A percentile compares a stretch with the other conserved stretches of the same genome.
phyloP scores from a whole-genome alignment of 805 yeast genomes.

The Candida coquimbonensis region DNA sequence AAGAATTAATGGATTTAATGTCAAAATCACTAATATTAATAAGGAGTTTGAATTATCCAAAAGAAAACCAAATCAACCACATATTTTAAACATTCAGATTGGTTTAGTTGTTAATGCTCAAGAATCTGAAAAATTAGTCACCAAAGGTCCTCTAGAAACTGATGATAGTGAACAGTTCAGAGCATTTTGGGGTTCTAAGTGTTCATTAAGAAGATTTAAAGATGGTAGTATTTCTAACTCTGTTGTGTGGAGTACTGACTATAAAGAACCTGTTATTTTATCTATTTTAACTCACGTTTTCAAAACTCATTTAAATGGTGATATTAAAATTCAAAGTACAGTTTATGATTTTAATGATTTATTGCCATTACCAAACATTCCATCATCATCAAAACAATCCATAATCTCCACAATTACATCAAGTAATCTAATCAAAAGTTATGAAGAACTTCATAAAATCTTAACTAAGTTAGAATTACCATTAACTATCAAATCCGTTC shows the following conservation, averaged over 20 bases:
- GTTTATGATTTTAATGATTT: slow-evolving; percentile 40
- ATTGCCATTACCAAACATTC: slow-evolving; percentile 54
- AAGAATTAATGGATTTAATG: slow-evolving; percentile 30
- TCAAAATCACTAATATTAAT: slow-evolving; percentile 21
- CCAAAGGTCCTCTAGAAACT: slow-evolving; percentile 73
- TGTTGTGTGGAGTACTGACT: slow-evolving; percentile 70
- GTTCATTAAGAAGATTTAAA: slow-evolving; percentile 84
- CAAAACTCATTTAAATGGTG: slow-evolving; percentile 52
- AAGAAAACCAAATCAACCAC: slow-evolving; percentile 41
- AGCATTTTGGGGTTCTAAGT: slow-evolving; percentile 82
- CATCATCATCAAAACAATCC: slow-evolving; percentile 51
- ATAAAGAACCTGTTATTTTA: slow-evolving; percentile 54
- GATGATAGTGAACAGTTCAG: slow-evolving; percentile 61
- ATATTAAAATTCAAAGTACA: slow-evolving; percentile 25
- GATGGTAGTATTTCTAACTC: slow-evolving; percentile 89
- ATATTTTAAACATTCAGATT: slow-evolving; percentile 33
- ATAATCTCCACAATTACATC: slow-evolving; percentile 35
- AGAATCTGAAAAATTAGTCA: slow-evolving; percentile 73
- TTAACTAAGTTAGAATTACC: slow-evolving; percentile 53
- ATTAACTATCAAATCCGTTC: slow-evolving; percentile 58
- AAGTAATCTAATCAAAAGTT: slow-evolving; percentile 40
- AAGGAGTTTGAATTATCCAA: slow-evolving; percentile 31
- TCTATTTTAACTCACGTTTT: slow-evolving; percentile 60
- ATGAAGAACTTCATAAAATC: slow-evolving; percentile 50
- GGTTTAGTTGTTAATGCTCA: slow-evolving; percentile 66